Percentiles rank a stretch among this genome's conserved stretches.
Conservation (phyloP, 2,329 filamentous ascomycete species). For the Microascus cirrosus region DNA sequence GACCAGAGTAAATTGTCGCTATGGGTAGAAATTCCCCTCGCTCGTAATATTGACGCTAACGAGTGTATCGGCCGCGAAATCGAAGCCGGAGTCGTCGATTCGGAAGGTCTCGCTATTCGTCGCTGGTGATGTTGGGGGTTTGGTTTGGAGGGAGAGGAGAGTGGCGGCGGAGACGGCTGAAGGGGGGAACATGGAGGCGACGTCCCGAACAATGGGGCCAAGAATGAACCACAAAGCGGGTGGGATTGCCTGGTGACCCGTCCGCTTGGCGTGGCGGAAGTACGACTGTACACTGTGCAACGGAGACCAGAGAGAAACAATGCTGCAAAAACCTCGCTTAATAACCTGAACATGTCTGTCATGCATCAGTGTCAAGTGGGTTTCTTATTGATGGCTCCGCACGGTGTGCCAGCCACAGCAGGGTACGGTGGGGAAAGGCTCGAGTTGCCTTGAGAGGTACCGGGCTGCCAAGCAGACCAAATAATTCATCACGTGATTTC, state of each 20-base stretch:
- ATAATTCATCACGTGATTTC: conserved; percentile 3
- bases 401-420: background rate
- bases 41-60: background rate
- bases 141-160: conserved; percentile 1
- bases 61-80: background rate
- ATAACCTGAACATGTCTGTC: background rate
- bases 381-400: background rate
- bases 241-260: background rate
- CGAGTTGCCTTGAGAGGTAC: background rate
- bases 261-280: conserved; percentile 3
- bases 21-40: background rate
- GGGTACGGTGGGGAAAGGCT: background rate
- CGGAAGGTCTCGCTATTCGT: background rate
- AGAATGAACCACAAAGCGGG: background rate
- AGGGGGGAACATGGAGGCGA: background rate
- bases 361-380: background rate
- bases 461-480: background rate
- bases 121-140: background rate
- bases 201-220: background rate
- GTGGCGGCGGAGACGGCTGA: conserved; percentile 2
- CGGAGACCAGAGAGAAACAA: background rate
- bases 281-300: background rate
- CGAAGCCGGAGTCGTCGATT: background rate
- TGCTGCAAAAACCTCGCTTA: conserved; percentile 1
- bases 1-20: background rate